phyloP scores from a whole-genome alignment of 371 early-diverging fungal genomes.

The Batrachochytrium dendrobatidis region DNA sequence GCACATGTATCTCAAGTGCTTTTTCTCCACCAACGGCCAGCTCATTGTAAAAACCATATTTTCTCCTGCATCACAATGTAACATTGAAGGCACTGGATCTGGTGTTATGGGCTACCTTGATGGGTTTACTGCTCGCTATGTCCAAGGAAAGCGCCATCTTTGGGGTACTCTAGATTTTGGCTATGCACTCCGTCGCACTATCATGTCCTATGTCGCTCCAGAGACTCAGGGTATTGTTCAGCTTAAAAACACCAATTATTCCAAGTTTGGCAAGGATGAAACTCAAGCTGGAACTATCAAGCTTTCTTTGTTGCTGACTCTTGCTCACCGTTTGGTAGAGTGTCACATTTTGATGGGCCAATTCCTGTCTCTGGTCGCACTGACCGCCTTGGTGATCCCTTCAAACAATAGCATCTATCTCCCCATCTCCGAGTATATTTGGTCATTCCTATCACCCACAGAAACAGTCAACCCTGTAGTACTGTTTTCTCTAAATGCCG shows the following conservation, averaged over 20 bases:
- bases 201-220: slow-evolving; percentile 26
- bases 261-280: slow-evolving; percentile 17
- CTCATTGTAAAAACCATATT: slow-evolving; percentile 61
- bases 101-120: slow-evolving; percentile 44
- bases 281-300: slow-evolving; percentile 3
- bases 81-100: slow-evolving; percentile 49
- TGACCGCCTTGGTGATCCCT: slow-evolving; percentile 26
- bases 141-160: slow-evolving; percentile 64
- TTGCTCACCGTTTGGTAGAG: slow-evolving; percentile 37
- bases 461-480: slow-evolving; percentile 33
- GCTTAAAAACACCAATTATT: slow-evolving; percentile 5
- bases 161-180: slow-evolving; percentile 44
- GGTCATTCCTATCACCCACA: slow-evolving; percentile 21
- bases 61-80: slow-evolving; percentile 66
- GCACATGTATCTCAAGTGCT: slow-evolving; percentile 80
- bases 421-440: slow-evolving; percentile 18
- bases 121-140: slow-evolving; percentile 55
- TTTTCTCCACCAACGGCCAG: slow-evolving; percentile 60
- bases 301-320: slow-evolving; percentile 8
- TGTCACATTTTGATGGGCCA: slow-evolving; percentile 44
- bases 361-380: slow-evolving; percentile 26
- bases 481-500: slow-evolving; percentile 22
- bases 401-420: too few species aligned
- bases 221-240: slow-evolving; percentile 9
- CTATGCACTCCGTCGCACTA: slow-evolving; percentile 29